These are phyloP conservation scores for Heteromeles arbutifolia DNA, from an alignment of 306 rosid genomes.

Conservation along the genomic window DNA sequence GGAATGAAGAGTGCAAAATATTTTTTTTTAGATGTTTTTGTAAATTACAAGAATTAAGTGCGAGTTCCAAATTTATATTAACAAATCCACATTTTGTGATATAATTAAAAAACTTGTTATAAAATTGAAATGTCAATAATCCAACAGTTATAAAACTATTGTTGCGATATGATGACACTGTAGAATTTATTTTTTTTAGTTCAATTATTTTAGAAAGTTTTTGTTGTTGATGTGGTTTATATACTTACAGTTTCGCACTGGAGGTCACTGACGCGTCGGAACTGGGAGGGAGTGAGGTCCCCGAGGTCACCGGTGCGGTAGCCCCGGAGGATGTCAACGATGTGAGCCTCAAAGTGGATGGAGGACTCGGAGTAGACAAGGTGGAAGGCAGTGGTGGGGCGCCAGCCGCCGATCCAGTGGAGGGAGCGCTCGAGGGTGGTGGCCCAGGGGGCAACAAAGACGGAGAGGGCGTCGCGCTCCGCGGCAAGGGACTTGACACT, in stretches of 20 bases:
- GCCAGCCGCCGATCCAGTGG: slow-evolving; percentile 81
- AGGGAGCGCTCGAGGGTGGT: slow-evolving; percentile 67
- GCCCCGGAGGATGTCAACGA: slow-evolving; percentile 65
- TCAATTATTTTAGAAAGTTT: no score
- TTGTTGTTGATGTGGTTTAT: neutral
- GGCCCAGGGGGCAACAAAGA: slow-evolving; percentile 63
- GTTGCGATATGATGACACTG: no score
- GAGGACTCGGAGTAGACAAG: slow-evolving; percentile 76
- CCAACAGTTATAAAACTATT: no score
- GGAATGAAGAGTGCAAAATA: no score
- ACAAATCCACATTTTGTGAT: no score
- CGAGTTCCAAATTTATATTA: no score
- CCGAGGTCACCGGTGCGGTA: slow-evolving; percentile 74
- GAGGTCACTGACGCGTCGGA: slow-evolving; percentile 65
- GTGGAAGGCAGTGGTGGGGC: slow-evolving; percentile 84
- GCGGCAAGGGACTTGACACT: slow-evolving; percentile 36
- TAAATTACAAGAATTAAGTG: no score
- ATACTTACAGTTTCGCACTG: slow-evolving; percentile 58
- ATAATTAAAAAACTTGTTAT: no score
- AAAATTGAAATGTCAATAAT: no score
- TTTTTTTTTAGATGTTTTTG: no score
- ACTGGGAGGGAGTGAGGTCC: slow-evolving; percentile 65
- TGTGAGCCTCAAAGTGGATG: slow-evolving; percentile 60
- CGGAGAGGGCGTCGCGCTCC: slow-evolving; percentile 40
- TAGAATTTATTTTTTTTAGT: no score